Evolutionary conservation across 2,329 filamentous ascomycete species (phyloP), one percentile per base, ranked within the genome.

Genomic region (Aspergillus viridinutans): DNA sequence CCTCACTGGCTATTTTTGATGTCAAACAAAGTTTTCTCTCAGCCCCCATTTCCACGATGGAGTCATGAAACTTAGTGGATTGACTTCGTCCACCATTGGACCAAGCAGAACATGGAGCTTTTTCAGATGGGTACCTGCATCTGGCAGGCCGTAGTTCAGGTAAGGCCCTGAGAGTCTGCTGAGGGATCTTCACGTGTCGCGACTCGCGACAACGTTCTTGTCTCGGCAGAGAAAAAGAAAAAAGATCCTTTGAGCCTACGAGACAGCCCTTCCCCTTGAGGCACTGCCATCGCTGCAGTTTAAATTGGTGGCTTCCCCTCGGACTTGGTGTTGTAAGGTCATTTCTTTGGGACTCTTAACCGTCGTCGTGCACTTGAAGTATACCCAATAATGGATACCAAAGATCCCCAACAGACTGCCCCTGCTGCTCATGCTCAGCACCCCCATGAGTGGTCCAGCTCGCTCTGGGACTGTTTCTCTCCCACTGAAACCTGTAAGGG

Each of bases 391-490:
- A 43, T 43, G 40, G 40, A 20, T 43, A 43, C 6, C 40, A 43
- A 43, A 43, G 20, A 21, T 2, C 8, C 40, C 8, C n/a, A 43
- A 43, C 40, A 43, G 20, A n/a, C 20, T 21, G 40, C 21, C n/a
- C 40, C 40, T 43, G 40, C 20, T 26, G 50, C 29, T 17, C 35
- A 50, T 26, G 50, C 29, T 17, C 35, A 50, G 17, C 55, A 49
- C 21, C 26, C 17, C 12, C 52, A 60, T 55, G 63, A 69, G 50
- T 74, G 71, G 71, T 60, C 65, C 7, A 61, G 67, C 51, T 61
- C 63, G 8, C 64, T 74, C 52, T 74, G 69, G 58, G 66, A 68
- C 57, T 74, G 71, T 58, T 73, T 60, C 58, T 65, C 63, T 12
- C 71, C 72, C 8, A 55, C 65, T 28, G 57, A 66, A 51, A 69